Percentiles rank a stretch among this genome's conserved stretches.
Conservation (phyloP, 108 stramenopile genomes). For the Fistulifera solaris region DNA sequence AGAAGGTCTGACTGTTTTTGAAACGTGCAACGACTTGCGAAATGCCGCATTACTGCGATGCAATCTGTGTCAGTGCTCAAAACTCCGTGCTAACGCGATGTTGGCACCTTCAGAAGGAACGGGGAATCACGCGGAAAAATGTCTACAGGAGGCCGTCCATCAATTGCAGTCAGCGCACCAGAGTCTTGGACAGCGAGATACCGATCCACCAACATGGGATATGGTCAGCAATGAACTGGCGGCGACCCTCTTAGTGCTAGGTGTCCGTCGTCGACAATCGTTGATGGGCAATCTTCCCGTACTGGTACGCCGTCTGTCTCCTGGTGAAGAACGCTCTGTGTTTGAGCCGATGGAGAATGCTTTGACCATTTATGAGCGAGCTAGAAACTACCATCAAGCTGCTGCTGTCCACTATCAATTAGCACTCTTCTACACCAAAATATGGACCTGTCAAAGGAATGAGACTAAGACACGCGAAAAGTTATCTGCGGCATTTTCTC, state of each 20-base stretch:
- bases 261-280: constrained; percentile 69
- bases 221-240: constrained; percentile 81
- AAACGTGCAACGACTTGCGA: constrained; percentile 40
- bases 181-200: constrained; percentile 53
- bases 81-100: constrained; percentile 59
- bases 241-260: constrained; percentile 66
- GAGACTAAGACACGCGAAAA: constrained; percentile 73
- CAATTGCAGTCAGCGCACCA: constrained; percentile 69
- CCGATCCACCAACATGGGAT: constrained; percentile 69
- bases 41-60: constrained; percentile 69
- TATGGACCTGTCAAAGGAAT: constrained; percentile 79
- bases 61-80: constrained; percentile 75
- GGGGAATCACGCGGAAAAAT: constrained; percentile 50
- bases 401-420: constrained; percentile 82
- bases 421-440: constrained; percentile 59
- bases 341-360: constrained; percentile 75
- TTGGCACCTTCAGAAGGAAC: constrained; percentile 19
- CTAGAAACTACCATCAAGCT: constrained; percentile 64
- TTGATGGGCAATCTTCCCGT: constrained; percentile 42
- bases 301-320: constrained; percentile 44
- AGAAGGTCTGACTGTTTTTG: constrained; percentile 54
- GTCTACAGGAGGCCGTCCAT: constrained; percentile 64
- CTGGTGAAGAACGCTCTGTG: constrained; percentile 65
- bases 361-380: constrained; percentile 56
- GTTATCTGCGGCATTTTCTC: constrained; percentile 57